Conservation (phyloP, 2,329 filamentous ascomycete genomes). For the Xylaria sp. region DNA sequence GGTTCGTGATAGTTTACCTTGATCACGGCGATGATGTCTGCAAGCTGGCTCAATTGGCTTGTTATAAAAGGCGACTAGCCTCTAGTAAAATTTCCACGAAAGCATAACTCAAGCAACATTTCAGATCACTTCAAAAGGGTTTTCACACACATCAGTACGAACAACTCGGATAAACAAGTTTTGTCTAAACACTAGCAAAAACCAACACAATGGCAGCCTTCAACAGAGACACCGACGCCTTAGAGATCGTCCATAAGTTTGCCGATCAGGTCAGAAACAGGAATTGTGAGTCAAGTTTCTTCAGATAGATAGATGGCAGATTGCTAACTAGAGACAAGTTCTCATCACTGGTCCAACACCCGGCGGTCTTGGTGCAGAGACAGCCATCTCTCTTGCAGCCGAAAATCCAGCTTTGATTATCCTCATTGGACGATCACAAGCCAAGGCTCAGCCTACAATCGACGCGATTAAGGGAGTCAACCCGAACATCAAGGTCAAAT, state of each 20-base stretch:
- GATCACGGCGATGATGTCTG: conserved; percentile 1
- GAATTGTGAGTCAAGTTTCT: conserved; percentile 24
- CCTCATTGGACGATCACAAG: conserved; percentile 46
- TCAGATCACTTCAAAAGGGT: not conserved
- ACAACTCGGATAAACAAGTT: not conserved
- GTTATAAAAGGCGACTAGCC: conserved; percentile 26
- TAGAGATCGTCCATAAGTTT: conserved; percentile 41
- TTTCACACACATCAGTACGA: not conserved
- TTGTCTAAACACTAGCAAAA: conserved; percentile 3
- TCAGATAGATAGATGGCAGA: not conserved
- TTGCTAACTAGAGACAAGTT: conserved; percentile 40
- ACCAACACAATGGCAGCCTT: conserved; percentile 38
- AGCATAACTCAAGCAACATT: not conserved
- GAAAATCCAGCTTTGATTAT: conserved; percentile 47
- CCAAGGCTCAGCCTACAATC: conserved; percentile 47
- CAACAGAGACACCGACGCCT: conserved; percentile 39
- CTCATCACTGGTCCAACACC: conserved; percentile 50
- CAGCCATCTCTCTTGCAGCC: conserved; percentile 47
- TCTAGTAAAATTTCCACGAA: not conserved
- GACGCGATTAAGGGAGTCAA: conserved; percentile 45
- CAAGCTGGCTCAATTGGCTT: not conserved
- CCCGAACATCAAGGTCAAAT: conserved; percentile 42
- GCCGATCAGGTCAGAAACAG: conserved; percentile 42
- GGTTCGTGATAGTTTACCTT: not conserved
- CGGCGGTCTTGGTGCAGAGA: conserved; percentile 50